Evolutionary conservation across 2,329 filamentous ascomycete species (phyloP).

Genomic region (Penicillium brevicompactum): DNA sequence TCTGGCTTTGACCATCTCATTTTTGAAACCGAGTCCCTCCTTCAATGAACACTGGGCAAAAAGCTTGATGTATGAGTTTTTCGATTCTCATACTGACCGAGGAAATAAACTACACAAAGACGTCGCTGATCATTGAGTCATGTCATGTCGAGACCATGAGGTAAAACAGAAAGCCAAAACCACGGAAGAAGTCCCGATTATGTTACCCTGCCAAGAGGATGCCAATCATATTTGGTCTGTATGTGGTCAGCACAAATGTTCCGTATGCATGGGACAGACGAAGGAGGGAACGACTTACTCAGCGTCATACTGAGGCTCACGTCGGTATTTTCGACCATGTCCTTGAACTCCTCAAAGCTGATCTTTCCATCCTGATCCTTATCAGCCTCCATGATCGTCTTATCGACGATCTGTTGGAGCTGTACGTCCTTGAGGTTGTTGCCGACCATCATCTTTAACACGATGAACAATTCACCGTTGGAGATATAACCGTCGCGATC

Average conservation of each 20-base stretch:
- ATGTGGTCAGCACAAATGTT: constrained; percentile 6
- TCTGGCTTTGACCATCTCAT: not conserved
- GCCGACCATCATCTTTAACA: constrained; percentile 99
- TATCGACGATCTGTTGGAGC: constrained; percentile 98
- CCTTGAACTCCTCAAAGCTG: constrained; percentile 97
- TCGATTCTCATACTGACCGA: constrained; percentile 9
- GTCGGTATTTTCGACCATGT: constrained; percentile 96
- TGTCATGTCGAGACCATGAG: constrained; percentile 19
- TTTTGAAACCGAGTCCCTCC: not conserved
- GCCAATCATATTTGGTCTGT: constrained; percentile 24
- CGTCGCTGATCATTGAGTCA: constrained; percentile 29
- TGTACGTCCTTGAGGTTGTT: constrained; percentile 99
- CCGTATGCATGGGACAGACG: not conserved
- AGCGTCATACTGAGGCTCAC: constrained; percentile 69
- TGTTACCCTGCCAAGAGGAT: constrained; percentile 6
- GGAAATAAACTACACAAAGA: constrained; percentile 27
- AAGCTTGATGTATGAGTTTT: constrained; percentile 6
- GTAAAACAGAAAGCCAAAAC: not conserved
- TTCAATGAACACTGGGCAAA: not conserved
- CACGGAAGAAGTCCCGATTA: not conserved
- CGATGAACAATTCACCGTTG: constrained; percentile 98
- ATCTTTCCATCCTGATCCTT: constrained; percentile 96
- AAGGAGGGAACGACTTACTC: constrained; percentile 50
- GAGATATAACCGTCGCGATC: constrained; percentile 98
- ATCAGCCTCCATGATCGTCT: constrained; percentile 99